Evolutionary conservation across 2,329 filamentous ascomycete genomes (phyloP), one percentile per base, ranked within the genome.

Genomic region (Talaromyces sp.): DNA sequence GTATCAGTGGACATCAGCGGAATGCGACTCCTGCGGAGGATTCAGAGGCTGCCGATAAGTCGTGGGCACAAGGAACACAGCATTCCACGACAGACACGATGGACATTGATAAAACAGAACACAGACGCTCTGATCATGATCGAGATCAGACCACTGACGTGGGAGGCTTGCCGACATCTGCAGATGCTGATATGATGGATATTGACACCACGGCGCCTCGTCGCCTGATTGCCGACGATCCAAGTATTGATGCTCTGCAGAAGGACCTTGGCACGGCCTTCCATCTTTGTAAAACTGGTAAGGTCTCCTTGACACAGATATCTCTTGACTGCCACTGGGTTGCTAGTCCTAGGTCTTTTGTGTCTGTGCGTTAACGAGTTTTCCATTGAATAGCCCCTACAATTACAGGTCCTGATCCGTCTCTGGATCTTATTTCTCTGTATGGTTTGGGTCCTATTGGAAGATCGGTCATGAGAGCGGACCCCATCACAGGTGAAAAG

Each of bases 401-500:
- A 67, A 71, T 77, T 62, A 81, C 83, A 64, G 79, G 78, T 68
- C 85, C 85, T 63, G 82, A 85, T 69, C 78, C 80, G 56, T 79
- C 81, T 63, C 76, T 85, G 68, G 82, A 88, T 73, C 75, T 88
- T 61, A 78, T 88, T 63, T 78, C 80, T 56, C 77, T 86, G 60
- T 88, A 86, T 73, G 78, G 80, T 58, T 73, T 88, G 62, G 78
- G 81, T 64, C 71, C 77, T 38, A 77, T 87, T 58, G 82, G 84
- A 63, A 78, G 79, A 65, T 84, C 80, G 58, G 84, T 88, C 64
- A 84, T 82, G 62, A 78, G 86, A 58, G 80, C 77, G 55, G 84
- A 88, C 70, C 83, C 84, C 17, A 71, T 78, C 21, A 86, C 84
- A n/a, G 85, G 85, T 62, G 84, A 86, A 69, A 88, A 88, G 75